Evolutionary conservation across 495 filamentous ascomycete genomes (phyloP).

Genomic region (Talaromyces liani): DNA sequence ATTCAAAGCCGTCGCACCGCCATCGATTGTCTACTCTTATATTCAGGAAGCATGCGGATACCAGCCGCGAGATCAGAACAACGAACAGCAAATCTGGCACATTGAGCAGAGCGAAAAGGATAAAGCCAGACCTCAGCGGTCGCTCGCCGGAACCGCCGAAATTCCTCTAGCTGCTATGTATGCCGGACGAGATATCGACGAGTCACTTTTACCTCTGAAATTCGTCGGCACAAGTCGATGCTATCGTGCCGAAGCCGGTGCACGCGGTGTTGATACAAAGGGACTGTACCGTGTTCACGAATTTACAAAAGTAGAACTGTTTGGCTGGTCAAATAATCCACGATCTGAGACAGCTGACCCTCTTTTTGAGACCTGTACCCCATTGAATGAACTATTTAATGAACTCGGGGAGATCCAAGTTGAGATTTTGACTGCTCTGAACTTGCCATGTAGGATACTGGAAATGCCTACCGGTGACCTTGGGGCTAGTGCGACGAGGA

Average conservation of each 20-base stretch:
- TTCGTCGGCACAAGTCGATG: constrained; percentile 77
- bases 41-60: constrained; percentile 88
- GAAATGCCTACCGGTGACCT: constrained; percentile 90
- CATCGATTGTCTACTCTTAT: constrained; percentile 86
- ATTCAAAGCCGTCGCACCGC: constrained; percentile 72
- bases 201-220: constrained; percentile 61
- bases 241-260: constrained; percentile 91
- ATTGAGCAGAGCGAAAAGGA: constrained; percentile 60
- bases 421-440: constrained; percentile 67
- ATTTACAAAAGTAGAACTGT: constrained; percentile 97
- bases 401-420: constrained; percentile 81
- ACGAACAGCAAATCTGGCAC: constrained; percentile 83
- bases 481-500: constrained; percentile 77
- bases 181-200: constrained; percentile 60
- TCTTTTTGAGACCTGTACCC: not conserved
- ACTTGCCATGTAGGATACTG: constrained; percentile 78
- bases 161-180: constrained; percentile 91
- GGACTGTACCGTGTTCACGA: constrained; percentile 98
- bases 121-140: constrained; percentile 55
- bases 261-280: constrained; percentile 81
- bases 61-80: constrained; percentile 82
- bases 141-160: constrained; percentile 81
- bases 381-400: constrained; percentile 55
- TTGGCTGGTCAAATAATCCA: constrained; percentile 60
- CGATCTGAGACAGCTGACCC: constrained; percentile 21